Conservation (phyloP, 2,329 filamentous ascomycete genomes). For the Exophiala xenobiotica region DNA sequence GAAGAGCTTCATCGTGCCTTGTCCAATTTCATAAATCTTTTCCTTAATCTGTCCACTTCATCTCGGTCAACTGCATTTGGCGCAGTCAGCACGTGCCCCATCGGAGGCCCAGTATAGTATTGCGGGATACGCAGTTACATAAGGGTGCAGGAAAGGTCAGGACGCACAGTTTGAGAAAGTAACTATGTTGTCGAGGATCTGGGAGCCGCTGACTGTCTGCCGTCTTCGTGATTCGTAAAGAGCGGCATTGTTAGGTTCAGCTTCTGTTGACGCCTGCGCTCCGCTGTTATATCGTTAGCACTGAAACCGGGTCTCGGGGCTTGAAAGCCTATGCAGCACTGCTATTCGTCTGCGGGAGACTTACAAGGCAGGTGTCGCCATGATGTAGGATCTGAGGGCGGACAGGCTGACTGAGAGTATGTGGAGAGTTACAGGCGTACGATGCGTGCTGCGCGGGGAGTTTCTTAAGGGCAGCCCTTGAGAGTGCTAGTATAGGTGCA, state of each 20-base stretch:
- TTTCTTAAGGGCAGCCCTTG: no score
- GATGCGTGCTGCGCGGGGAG: background rate
- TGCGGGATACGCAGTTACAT: no score
- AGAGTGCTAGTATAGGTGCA: no score
- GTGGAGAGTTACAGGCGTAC: no score
- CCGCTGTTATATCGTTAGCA: conserved; percentile 37
- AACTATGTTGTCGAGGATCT: conserved; percentile 91
- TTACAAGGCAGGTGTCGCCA: conserved; percentile 3
- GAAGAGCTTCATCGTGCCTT: conserved; percentile 61
- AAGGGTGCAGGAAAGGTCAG: background rate
- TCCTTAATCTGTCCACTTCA: conserved; percentile 91
- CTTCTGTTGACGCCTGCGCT: conserved; percentile 38
- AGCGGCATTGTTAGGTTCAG: conserved; percentile 45
- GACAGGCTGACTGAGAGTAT: background rate
- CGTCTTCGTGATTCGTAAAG: conserved; percentile 46
- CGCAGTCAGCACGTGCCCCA: no score
- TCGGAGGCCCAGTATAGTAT: no score
- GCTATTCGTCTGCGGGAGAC: no score
- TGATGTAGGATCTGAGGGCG: background rate
- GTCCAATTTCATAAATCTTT: conserved; percentile 99
- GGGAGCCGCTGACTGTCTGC: conserved; percentile 51
- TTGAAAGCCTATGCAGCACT: no score
- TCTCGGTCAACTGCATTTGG: conserved; percentile 78
- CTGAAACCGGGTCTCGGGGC: no score
- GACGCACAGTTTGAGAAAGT: conserved; percentile 89